Base-by-base conservation (phyloP, 345 rosid genomes). In the Streptanthus diversifolius region DNA sequence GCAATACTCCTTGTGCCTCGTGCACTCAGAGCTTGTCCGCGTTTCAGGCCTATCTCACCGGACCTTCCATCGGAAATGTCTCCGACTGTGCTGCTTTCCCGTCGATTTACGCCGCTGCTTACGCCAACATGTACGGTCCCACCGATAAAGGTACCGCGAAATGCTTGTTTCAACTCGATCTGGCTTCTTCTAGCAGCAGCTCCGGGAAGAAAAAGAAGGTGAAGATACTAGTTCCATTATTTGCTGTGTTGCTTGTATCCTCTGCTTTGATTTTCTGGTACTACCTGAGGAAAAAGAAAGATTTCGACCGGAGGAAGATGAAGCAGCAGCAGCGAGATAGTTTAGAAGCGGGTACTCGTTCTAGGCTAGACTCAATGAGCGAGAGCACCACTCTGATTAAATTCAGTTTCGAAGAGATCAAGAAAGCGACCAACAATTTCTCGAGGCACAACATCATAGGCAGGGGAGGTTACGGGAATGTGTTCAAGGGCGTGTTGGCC, bases 391-490 rank as follows among this genome's bases (percentile, higher is more conserved):
- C 81, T 63, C 73, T 88, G 32, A 81, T 85, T 53, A 84, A 86
- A 68, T 88, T 83, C 72, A 74, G 84, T 14, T 83, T 86, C 56
- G 95, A 93, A 30, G 95, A 90, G 74, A 88, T 93, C 77, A 88
- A 75, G 84, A 82, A 81, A 77, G 88, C 96, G 0, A 90, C 97
- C 14, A 78, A 83, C 76, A 88, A 78, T 68, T 93, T 90, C 82
- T 82, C 88, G 3, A 82, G 95, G 70, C 84, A 85, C 64, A 79
- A 83, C 77, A 86, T 93, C 41, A 80, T 90, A 19, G 97, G 98
- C 43, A 78, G 79, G 72, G 98, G 98, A 68, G 98, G 97, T 0
- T 93, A 85, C 70, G 98, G 98, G 30, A 93, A 93, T 81, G 98
- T 90, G 44, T 90, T 83, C 73, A 79, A 82, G 63, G 97, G 98